Evolutionary conservation across 2,329 filamentous ascomycete genomes (phyloP), one percentile per base, ranked within the genome.

Genomic region (Neofusicoccum ribis): DNA sequence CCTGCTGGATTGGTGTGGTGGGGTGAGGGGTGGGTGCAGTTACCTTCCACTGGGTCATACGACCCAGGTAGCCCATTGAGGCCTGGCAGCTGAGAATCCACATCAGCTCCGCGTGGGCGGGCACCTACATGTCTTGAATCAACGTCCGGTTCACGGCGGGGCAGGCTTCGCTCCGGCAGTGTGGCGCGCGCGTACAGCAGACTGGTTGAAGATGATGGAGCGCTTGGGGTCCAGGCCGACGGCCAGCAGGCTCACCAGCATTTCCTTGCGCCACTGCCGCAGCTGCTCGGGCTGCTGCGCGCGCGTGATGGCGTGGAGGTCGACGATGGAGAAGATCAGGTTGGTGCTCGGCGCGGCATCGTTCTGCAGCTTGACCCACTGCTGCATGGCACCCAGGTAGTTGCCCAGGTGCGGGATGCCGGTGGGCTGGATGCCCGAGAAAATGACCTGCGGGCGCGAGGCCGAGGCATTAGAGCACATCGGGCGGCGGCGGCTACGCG

Each of bases 41-140:
- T 73, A 92, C 92, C 88, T 99, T 99, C 93, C 95, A 99, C 78
- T 98, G 95, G 34, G 95, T 98, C 95, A 99, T 99, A n/a, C 95
- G 85, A 9, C 90, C 90, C n/a, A 99, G 82, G 78, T 97, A 96
- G 44, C 95, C 95, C 78, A 95, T 93, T 5, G 91, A 94, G 27
- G 95, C 91, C 61, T 91, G 91, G 70, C 93, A 97, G 74, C 92
- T 94, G 67, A 99, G 80, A 73, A 98, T 93, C 95, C 95, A 99
- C 91, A 97, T 96, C 68, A 99, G 84, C 78, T 98, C 93, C 3
- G 91, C 82, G 79, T 98, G 95, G 52, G 89, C 88, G 17, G 88
- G 83, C 2, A 93, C 88, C 87, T 91, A 39, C 15, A 58, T 34
- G 15, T 39, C 36, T 23, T 17, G 34, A 47, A 47, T 60, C 43